A percentile compares a stretch with the other conserved stretches of the same genome.
Conservation (phyloP, 1,139 yeast species). For the Blastobotrys serpentis region DNA sequence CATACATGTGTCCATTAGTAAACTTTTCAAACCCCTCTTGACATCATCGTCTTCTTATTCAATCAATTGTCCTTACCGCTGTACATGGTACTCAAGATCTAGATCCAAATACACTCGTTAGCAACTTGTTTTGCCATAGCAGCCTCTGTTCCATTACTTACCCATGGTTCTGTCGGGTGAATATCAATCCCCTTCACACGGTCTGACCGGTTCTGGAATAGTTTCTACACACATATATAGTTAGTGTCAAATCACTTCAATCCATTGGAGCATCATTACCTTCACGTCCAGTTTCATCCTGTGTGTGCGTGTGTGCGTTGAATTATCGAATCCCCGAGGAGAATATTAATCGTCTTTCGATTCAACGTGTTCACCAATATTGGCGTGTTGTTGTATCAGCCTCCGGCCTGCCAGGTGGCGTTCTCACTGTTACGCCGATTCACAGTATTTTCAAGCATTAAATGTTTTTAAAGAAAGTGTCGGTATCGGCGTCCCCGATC, state of each 20-base stretch:
- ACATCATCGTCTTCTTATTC: neutral
- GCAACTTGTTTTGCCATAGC: neutral
- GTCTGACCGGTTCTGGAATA: conserved; percentile 83
- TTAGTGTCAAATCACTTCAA: neutral
- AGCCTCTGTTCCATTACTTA: conserved; percentile 20
- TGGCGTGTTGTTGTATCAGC: neutral
- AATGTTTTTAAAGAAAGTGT: neutral
- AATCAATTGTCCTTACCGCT: conserved; percentile 14
- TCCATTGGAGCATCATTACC: conserved; percentile 18
- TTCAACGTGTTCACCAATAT: neutral
- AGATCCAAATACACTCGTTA: neutral
- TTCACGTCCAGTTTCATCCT: conserved; percentile 32
- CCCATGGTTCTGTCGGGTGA: conserved; percentile 98
- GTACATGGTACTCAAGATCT: conserved; percentile 14
- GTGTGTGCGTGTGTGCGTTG: no score
- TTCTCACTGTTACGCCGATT: neutral
- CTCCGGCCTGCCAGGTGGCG: conserved; percentile 10
- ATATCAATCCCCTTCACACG: conserved; percentile 97
- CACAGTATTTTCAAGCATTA: neutral
- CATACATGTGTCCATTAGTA: conserved; percentile 70
- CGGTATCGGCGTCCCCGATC: neutral
- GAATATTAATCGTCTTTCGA: neutral
- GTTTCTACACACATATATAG: conserved; percentile 51
- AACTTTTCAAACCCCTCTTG: neutral
- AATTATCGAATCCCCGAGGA: conserved; percentile 2